Base-by-base conservation (phyloP, 768 basidiomycete genomes). In the Boletus sensibilis region DNA sequence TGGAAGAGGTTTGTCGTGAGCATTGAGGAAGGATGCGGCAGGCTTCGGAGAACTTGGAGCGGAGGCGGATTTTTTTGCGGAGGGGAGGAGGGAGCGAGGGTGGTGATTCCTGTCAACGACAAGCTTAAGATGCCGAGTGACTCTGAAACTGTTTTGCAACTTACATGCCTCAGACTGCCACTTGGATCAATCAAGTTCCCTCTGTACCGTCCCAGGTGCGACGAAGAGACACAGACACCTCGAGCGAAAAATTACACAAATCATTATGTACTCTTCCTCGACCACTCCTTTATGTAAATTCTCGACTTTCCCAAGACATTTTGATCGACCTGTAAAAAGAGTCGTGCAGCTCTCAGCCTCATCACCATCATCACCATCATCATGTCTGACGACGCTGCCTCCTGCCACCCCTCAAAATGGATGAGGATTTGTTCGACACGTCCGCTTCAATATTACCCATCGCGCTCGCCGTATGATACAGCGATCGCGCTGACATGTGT, bases 1-100 rank as follows among this genome's bases (percentile, higher is more conserved):
- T 9, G 77, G 78, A n/a, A 79, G 70, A 1, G 75, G 73, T 52
- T 78, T 78, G 63, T 77, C 74, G 60, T 63, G 52, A 1, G 37
- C 50, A 56, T 53, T 12, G 13, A 66, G 38, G 34, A 57, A 65
- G 25, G 50, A 44, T 0, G 59, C 34, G 0, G 50, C 35, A 0
- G 61, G 60, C 25, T 37, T 59, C 14, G 68, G 68, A 1, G 68
- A 71, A 10, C 39, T 62, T 25, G 70, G 70, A 1, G 72, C 68
- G 31, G 68, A 72, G 0, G 59, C 65, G 13, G 69, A 59, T 55
- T 62, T 63, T 33, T 51, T 57, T n/a, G 54, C 51, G 6, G 60
- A 55, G 43, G 75, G 65, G 6, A 59, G 50, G 44, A 70, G 71
- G 4, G 56, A 34, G 45, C 42, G 34, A 2, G 68, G 71, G 38